These are phyloP conservation scores for Buxus sempervirens DNA, from an alignment of 164 flowering plant species.

Conservation along the genomic window DNA sequence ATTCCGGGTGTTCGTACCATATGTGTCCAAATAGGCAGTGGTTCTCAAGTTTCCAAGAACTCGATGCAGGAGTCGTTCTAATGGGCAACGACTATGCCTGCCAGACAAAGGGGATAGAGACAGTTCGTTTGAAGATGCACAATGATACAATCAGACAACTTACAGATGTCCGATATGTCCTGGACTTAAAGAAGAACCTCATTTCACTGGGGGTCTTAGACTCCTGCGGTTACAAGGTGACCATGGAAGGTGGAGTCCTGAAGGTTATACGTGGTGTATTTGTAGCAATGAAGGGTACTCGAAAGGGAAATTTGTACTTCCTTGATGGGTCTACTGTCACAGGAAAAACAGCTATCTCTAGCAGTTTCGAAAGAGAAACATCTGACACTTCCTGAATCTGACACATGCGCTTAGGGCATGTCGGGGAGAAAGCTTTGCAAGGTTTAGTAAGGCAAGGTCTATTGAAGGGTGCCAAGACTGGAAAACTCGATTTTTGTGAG, in stretches of 20 bases:
- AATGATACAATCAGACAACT: constrained; percentile 5
- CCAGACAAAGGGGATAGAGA: not conserved
- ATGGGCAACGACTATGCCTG: constrained; percentile 7
- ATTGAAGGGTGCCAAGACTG: constrained; percentile 11
- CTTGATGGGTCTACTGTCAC: not conserved
- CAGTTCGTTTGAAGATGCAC: constrained; percentile 3
- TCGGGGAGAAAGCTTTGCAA: constrained; percentile 13
- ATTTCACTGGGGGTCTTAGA: too few relatives aligned
- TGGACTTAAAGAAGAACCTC: constrained; percentile 9
- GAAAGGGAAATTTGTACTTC: not conserved
- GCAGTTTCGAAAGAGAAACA: not conserved
- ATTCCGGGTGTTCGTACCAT: constrained; percentile 1
- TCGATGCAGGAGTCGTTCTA: constrained; percentile 10
- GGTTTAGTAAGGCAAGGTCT: constrained; percentile 4
- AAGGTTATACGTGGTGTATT: not conserved
- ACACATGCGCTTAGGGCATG: constrained; percentile 18
- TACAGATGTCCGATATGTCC: constrained; percentile 8
- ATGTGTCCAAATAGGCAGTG: constrained; percentile 12
- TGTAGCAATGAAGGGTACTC: constrained; percentile 6
- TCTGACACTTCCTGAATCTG: not conserved
- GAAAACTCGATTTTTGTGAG: constrained; percentile 4
- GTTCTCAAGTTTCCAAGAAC: constrained; percentile 11
- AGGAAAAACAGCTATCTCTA: not conserved
- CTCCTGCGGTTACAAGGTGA: not conserved
- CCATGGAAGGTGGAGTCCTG: constrained; percentile 5